These are phyloP conservation scores for Paulownia fortunei DNA, from an alignment of 257 asterid species.

Conservation along the genomic window DNA sequence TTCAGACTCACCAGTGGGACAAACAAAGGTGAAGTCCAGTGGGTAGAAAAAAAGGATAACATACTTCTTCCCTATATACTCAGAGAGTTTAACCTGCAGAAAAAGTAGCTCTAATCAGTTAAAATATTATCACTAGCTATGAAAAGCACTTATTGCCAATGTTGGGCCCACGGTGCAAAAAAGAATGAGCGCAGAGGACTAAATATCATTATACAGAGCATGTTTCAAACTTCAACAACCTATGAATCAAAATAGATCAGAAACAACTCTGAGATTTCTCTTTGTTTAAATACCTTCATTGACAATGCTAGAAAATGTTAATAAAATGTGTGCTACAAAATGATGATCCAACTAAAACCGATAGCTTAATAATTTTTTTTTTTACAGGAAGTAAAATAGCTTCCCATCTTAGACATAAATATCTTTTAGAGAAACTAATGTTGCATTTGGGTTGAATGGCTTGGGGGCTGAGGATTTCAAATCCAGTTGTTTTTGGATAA, in stretches of 20 bases:
- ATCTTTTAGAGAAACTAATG: background rate
- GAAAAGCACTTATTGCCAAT: background rate
- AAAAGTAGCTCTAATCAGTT: constrained; percentile 24
- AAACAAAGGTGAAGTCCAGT: constrained; percentile 59
- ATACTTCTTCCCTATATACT: constrained; percentile 89
- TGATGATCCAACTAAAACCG: background rate
- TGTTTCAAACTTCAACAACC: constrained; percentile 12
- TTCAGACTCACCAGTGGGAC: constrained; percentile 87
- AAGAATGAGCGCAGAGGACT: background rate
- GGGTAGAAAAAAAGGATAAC: constrained; percentile 78
- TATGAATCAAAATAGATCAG: background rate
- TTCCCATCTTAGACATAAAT: background rate
- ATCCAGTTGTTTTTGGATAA: background rate
- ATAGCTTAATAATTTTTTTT: background rate
- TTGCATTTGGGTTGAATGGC: background rate
- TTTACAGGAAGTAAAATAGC: background rate
- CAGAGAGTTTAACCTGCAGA: constrained; percentile 93
- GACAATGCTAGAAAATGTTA: background rate
- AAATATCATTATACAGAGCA: background rate
- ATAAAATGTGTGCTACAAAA: background rate
- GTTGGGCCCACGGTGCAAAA: background rate
- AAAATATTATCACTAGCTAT: background rate
- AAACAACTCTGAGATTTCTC: background rate
- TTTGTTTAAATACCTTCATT: background rate
- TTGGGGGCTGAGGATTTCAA: background rate